Conservation (phyloP, 1,284 basidiomycete species). For the Athelia psychrophila region DNA sequence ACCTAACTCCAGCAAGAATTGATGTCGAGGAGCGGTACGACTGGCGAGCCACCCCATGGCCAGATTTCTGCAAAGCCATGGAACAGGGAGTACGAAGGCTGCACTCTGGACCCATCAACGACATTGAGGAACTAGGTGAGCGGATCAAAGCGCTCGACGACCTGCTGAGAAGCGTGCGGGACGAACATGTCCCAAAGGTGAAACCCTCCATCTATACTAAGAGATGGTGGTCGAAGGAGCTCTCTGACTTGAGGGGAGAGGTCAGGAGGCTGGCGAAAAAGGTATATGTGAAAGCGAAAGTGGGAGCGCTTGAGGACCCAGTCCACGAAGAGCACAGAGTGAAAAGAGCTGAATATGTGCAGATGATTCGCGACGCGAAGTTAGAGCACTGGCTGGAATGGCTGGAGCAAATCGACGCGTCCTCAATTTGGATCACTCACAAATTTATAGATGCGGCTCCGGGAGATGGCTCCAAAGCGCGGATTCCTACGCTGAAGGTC, state of each 20-base stretch:
- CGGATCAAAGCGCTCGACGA: background rate
- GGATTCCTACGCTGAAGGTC: background rate
- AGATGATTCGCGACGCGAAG: background rate
- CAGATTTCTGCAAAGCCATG: conserved; percentile 5
- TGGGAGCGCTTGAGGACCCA: background rate
- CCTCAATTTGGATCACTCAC: background rate
- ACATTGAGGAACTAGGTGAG: no score
- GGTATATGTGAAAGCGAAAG: background rate
- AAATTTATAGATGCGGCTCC: background rate
- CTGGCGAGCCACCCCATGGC: background rate
- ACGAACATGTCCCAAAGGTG: conserved; percentile 2
- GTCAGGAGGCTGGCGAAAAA: background rate
- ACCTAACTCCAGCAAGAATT: background rate
- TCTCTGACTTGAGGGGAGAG: background rate
- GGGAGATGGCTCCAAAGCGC: background rate
- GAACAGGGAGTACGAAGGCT: background rate
- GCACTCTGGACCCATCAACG: background rate
- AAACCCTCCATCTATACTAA: conserved; percentile 4
- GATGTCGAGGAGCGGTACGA: background rate
- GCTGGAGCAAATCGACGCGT: background rate
- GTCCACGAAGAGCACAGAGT: background rate
- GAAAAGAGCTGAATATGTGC: background rate
- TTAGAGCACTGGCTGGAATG: background rate
- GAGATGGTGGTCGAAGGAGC: conserved; percentile 11
- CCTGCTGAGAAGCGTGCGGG: conserved; percentile 3